Evolutionary conservation across 176 grass and related monocot species (phyloP).

Genomic region (Raddia distichophylla): DNA sequence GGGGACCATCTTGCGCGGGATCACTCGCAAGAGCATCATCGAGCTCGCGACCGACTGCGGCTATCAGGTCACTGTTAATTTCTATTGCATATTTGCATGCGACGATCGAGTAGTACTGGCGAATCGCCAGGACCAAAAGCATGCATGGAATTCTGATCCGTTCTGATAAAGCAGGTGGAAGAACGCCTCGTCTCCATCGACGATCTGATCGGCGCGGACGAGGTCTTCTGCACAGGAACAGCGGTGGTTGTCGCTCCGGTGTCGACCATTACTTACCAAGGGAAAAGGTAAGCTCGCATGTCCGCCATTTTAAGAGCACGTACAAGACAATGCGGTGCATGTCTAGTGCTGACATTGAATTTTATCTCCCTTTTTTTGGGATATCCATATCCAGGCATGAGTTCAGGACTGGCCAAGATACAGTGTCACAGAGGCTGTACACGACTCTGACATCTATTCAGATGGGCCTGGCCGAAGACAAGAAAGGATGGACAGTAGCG

Average conservation of each 20-base stretch:
- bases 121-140: background rate
- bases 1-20: slow-evolving; percentile 85
- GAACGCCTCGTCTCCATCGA: slow-evolving; percentile 76
- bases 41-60: slow-evolving; percentile 68
- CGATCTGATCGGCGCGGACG: slow-evolving; percentile 66
- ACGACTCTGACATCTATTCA: slow-evolving; percentile 70
- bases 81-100: too few relatives aligned
- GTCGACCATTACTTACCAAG: slow-evolving; percentile 60
- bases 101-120: too few relatives aligned
- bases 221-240: slow-evolving; percentile 97
- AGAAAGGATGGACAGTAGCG: slow-evolving; percentile 69
- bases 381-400: slow-evolving; percentile 47
- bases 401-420: slow-evolving; percentile 67
- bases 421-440: slow-evolving; percentile 63
- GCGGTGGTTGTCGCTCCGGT: slow-evolving; percentile 84
- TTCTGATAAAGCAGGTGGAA: slow-evolving; percentile 54
- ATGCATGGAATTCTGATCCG: background rate
- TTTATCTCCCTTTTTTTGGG: background rate
- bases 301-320: background rate
- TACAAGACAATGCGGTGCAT: background rate
- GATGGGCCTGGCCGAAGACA: slow-evolving; percentile 77
- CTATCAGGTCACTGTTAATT: slow-evolving; percentile 56
- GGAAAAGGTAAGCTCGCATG: slow-evolving; percentile 46
- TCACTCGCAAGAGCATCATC: slow-evolving; percentile 93
- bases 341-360: background rate